Evolutionary conservation across 1,139 yeast species (phyloP).

Genomic region (Eremothecium cymbalariae): DNA sequence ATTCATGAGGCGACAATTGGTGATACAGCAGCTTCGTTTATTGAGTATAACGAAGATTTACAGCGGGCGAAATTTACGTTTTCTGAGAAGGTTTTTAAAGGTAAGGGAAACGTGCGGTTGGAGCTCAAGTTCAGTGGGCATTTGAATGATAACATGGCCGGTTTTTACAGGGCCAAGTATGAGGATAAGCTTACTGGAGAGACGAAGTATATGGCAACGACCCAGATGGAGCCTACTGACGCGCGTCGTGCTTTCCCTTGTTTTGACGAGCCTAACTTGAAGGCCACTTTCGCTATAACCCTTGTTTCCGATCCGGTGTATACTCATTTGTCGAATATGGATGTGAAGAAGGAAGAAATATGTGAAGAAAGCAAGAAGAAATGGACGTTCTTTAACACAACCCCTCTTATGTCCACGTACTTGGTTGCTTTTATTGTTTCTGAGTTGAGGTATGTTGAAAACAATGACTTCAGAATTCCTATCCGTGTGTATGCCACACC

Average conservation of each 20-base stretch:
- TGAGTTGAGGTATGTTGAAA: slow-evolving; percentile 66
- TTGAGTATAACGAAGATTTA: slow-evolving; percentile 42
- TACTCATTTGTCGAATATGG: slow-evolving; percentile 72
- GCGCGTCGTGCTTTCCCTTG: slow-evolving; percentile 82
- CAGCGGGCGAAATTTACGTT: slow-evolving; percentile 63
- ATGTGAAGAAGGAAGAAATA: slow-evolving; percentile 41
- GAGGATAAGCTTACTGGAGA: slow-evolving; percentile 50
- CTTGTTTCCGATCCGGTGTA: slow-evolving; percentile 47
- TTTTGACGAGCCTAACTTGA: slow-evolving; percentile 70
- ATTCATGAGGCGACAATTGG: slow-evolving; percentile 46
- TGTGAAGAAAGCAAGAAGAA: slow-evolving; percentile 48
- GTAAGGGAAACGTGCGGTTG: slow-evolving; percentile 36
- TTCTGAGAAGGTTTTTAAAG: slow-evolving; percentile 37
- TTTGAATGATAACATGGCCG: slow-evolving; percentile 70
- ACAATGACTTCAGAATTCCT: slow-evolving; percentile 60
- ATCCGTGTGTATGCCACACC: slow-evolving; percentile 76
- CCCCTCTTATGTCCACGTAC: slow-evolving; percentile 78
- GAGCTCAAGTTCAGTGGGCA: slow-evolving; percentile 57
- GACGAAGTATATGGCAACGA: slow-evolving; percentile 59
- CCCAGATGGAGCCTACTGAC: slow-evolving; percentile 82
- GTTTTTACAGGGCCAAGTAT: slow-evolving; percentile 74
- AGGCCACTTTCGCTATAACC: slow-evolving; percentile 62
- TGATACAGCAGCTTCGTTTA: slow-evolving; percentile 29
- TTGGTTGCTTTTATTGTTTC: slow-evolving; percentile 77
- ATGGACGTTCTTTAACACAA: slow-evolving; percentile 47